These are phyloP conservation scores for Candida tallmaniae DNA, from an alignment of 805 yeast species.

Conservation along the genomic window DNA sequence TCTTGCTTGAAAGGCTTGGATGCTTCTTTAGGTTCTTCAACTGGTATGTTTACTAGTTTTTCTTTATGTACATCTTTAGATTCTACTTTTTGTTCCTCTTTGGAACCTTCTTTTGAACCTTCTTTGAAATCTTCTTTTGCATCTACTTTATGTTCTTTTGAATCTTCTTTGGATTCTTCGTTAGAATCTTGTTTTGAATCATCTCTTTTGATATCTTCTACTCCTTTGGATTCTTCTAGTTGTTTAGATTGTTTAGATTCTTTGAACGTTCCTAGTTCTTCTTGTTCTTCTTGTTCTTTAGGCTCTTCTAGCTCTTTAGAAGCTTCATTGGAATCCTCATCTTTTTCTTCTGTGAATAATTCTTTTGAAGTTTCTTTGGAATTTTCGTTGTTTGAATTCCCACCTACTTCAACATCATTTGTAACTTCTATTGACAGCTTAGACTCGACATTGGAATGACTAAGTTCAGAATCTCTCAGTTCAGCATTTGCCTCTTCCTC, in stretches of 20 bases:
- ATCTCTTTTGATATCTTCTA: background rate
- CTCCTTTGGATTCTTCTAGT: too few species aligned
- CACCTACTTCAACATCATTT: too few species aligned
- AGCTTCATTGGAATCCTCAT: conserved; percentile 1
- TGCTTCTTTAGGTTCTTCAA: too few species aligned
- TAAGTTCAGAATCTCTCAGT: background rate
- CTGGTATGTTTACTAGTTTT: too few species aligned
- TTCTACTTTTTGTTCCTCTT: too few species aligned
- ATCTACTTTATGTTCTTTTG: background rate
- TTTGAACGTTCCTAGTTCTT: background rate
- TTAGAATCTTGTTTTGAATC: too few species aligned
- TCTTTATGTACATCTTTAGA: too few species aligned
- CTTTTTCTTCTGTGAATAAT: background rate
- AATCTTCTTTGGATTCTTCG: conserved; percentile 1
- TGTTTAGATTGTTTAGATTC: conserved; percentile 1
- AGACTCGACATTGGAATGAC: too few species aligned
- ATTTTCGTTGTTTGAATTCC: background rate
- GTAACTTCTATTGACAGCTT: too few species aligned
- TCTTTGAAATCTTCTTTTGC: background rate
- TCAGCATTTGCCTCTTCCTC: conserved; percentile 1
- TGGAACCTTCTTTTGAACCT: background rate
- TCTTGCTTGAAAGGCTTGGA: background rate
- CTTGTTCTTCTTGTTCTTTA: conserved; percentile 1
- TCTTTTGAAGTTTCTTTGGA: background rate
- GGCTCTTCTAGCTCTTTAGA: background rate